phyloP scores from a whole-genome alignment of 306 rosid genomes.

The Pyrus pyrifolia region DNA sequence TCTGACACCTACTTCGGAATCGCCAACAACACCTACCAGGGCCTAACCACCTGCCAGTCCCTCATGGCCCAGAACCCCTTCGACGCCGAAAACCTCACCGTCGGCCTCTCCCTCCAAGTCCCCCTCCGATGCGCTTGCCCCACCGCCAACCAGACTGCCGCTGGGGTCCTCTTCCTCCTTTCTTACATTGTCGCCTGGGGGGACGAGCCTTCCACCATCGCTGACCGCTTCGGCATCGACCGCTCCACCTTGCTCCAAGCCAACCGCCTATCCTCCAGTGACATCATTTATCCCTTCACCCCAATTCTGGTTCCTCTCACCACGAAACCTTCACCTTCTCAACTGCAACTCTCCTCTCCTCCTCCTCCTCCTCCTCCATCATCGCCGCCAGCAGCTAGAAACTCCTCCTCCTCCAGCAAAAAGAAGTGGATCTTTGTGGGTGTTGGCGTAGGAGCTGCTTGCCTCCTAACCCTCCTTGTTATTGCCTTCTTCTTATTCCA shows the following conservation, averaged over 20 bases:
- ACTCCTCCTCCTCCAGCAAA: conserved; percentile 18
- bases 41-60: conserved; percentile 69
- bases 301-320: conserved; percentile 47
- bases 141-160: conserved; percentile 28
- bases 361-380: not conserved
- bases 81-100: not conserved
- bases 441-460: conserved; percentile 30
- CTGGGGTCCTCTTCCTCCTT: conserved; percentile 46
- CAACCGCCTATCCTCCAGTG: conserved; percentile 14
- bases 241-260: conserved; percentile 29
- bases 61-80: conserved; percentile 36
- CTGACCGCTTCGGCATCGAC: conserved; percentile 28
- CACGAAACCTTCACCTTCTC: not conserved
- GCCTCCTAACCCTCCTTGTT: conserved; percentile 8
- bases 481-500: conserved; percentile 3
- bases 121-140: conserved; percentile 78
- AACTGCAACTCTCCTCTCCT: conserved; percentile 2
- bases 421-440: conserved; percentile 42
- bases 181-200: conserved; percentile 27
- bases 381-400: not conserved
- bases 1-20: conserved; percentile 45
- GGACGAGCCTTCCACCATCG: conserved; percentile 23
- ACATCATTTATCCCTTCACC: conserved; percentile 33
- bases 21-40: conserved; percentile 53
- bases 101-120: conserved; percentile 12